Base-by-base conservation (phyloP, 1,139 yeast species). In the Geotrichum carabidarum region DNA sequence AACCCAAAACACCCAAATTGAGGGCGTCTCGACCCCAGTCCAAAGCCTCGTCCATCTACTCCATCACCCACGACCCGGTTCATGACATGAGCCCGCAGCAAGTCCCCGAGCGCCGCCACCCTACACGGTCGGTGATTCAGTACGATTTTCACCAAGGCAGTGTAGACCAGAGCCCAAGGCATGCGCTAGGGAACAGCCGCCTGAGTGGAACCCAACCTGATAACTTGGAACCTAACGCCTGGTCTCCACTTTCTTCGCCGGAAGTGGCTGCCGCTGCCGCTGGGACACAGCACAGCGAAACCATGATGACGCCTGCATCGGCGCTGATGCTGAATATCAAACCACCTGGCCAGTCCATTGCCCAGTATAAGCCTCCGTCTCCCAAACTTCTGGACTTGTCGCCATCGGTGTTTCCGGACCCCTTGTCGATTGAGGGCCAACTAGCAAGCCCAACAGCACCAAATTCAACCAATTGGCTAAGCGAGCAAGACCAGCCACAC, bases 1-100 rank as follows among this genome's bases (percentile, higher is more conserved):
- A 11, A 11, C 40, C 40, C 15, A 11, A 11, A 12, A 11, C 40
- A 7, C 40, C 40, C 8, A 34, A 14, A 2, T 14, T 8, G 46
- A 12, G 34, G 11, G 35, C 36, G 11, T 8, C 9, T 15, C 9
- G 15, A 41, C 9, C 31, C 4, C 14, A 41, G 14, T 14, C 32
- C 12, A 11, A 8, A 22, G 27, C 46, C 27, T 51, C 55, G 4
- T 51, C 55, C 2, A 30, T 51, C 37, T 51, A 54, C 36, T 42
- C 55, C 4, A 34, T 22, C 27, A 22, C 27, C 27, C 27, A 22
- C 27, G 27, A 22, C 27, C 27, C 27, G 4, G 27, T 22, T 5
- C 27, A 22, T 22, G 27, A 22, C 27, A 22, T 22, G 27, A 22
- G 27, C 27, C 27, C 27, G 27, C 27, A 22, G 27, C 27, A 22